These are phyloP conservation scores for Coemansia sp. DNA, from an alignment of 192 early-diverging fungal genomes.

Conservation along the genomic window DNA sequence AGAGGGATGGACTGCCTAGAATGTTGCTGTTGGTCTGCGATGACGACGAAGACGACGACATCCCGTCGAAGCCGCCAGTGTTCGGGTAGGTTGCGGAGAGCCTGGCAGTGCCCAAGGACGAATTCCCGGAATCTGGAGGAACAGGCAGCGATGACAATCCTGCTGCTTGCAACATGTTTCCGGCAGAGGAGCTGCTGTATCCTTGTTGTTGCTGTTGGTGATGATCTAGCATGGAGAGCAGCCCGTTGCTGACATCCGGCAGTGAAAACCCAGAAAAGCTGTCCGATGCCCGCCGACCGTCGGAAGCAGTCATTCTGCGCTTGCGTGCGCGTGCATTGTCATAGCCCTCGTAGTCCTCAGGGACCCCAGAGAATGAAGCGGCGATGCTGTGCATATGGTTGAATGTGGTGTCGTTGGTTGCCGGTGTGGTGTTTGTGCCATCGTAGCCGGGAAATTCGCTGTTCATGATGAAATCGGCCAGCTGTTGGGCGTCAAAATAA, in stretches of 20 bases:
- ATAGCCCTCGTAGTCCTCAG: conserved; percentile 49
- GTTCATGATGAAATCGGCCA: conserved; percentile 55
- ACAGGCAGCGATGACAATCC: conserved; percentile 36
- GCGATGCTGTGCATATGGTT: conserved; percentile 26
- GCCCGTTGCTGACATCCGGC: conserved; percentile 27
- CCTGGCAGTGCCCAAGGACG: conserved; percentile 18
- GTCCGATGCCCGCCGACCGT: conserved; percentile 29
- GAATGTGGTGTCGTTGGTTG: conserved; percentile 24
- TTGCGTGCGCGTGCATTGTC: conserved; percentile 53
- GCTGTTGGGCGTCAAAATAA: conserved; percentile 54
- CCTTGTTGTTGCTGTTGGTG: conserved; percentile 12
- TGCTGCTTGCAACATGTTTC: conserved; percentile 3
- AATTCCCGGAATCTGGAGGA: conserved; percentile 26
- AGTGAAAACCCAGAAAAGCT: conserved; percentile 22
- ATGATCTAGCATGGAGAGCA: conserved; percentile 48
- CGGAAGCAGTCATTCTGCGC: conserved; percentile 47
- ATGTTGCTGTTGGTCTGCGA: too few relatives aligned
- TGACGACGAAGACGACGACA: too few relatives aligned
- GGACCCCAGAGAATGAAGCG: conserved; percentile 15
- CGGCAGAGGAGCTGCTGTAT: neutral
- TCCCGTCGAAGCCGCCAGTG: neutral
- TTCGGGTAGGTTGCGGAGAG: conserved; percentile 17
- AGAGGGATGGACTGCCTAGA: conserved; percentile 21
- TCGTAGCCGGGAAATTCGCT: conserved; percentile 50
- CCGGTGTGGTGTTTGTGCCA: conserved; percentile 27